These are phyloP conservation scores for Combretum micranthum DNA, from an alignment of 345 rosid species.

Conservation along the genomic window DNA sequence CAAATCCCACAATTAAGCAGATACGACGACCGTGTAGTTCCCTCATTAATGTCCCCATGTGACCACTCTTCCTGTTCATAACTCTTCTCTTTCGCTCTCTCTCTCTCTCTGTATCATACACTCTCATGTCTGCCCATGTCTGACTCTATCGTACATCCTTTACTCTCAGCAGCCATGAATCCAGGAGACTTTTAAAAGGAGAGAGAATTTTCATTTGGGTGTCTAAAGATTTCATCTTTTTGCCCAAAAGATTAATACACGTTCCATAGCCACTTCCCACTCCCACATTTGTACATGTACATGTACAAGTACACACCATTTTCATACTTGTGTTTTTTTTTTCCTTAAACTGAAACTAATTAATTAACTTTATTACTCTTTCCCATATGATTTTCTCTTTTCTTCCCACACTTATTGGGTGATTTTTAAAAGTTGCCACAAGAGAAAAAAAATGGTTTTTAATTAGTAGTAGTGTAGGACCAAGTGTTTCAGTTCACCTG, in stretches of 20 bases:
- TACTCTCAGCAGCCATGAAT: background rate
- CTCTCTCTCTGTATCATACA: background rate
- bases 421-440: background rate
- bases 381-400: too few species aligned
- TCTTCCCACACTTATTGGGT: background rate
- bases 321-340: too few species aligned
- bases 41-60: background rate
- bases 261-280: too few species aligned
- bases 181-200: too few species aligned
- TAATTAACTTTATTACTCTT: too few species aligned
- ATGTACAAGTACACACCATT: too few species aligned
- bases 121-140: background rate
- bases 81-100: background rate
- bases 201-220: too few species aligned
- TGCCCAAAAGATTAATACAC: too few species aligned
- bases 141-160: background rate
- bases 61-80: background rate
- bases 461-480: slow-evolving; percentile 7
- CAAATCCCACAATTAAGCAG: slow-evolving; percentile 10
- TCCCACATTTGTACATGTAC: too few species aligned
- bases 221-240: too few species aligned
- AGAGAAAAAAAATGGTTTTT: background rate
- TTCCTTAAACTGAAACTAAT: too few species aligned
- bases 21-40: background rate
- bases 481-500: slow-evolving; percentile 10